Base-by-base conservation (phyloP, 371 early-diverging fungal genomes). In the Apophysomyces variabilis region DNA sequence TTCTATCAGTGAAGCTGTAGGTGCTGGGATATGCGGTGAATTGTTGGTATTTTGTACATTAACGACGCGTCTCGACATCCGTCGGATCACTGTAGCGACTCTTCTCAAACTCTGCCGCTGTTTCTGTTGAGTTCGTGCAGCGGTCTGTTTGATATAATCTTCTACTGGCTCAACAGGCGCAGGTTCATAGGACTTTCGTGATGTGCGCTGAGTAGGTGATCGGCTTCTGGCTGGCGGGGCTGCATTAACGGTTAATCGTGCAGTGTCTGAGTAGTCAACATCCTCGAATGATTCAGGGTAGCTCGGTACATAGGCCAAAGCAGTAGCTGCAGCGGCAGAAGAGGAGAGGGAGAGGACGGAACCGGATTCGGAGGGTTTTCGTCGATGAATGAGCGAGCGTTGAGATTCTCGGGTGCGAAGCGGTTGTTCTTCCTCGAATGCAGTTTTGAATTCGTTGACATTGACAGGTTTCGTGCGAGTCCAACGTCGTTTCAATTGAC, bases 211-310 rank as follows among this genome's bases (percentile, higher is more conserved):
- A 60, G 41, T 54, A 43, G 66, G 66, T 32, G 66, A 50, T 14
- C 46, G 60, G 35, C 54, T 39, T 13, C 60, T 59, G 6, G 50
- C 56, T 7, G 71, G 44, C 7, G 58, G 58, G n/a, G 77, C 74
- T 18, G 68, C 77, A 44, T 77, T 73, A 12, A 66, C 50, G 18
- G 77, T 77, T 32, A 77, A 60, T 50, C 69, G 36, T 1, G 77
- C 77, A 3, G 77, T 77, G 54, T 77, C 77, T 39, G 77, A 74
- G 56, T 71, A 71, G 35, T 69, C 69, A n/a, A 67, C 38, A 32
- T 69, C 66, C 12, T 73, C 74, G 9, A 45, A 62, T 62, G 57
- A 39, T 50, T 63, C 43, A 41, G 37, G 13, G 56, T 63, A 21
- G 18, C 56, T 54, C 39, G 63, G 18, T 63, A 63, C 54, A n/a